Evolutionary conservation across 129 eudicot genomes (phyloP).

Genomic region (Flaveria ramosissima): DNA sequence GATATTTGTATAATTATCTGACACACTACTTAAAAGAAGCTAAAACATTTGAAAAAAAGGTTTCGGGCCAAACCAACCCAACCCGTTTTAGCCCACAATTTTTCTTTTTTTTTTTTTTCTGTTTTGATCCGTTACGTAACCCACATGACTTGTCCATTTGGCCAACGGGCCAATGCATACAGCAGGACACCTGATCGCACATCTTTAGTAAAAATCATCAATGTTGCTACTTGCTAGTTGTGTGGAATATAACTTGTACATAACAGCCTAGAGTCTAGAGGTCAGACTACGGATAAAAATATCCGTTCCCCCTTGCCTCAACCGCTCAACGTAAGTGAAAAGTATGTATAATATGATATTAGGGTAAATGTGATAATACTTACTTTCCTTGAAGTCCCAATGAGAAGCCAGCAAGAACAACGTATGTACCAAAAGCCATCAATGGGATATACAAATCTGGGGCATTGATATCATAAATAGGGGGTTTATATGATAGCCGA

Average conservation of each 20-base stretch:
- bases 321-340: not conserved
- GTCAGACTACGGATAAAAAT: not conserved
- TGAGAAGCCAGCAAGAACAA: conserved; percentile 64
- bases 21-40: not conserved
- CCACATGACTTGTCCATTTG: not conserved
- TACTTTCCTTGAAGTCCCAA: conserved; percentile 77
- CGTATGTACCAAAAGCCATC: conserved; percentile 69
- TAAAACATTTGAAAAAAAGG: not conserved
- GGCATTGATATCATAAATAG: conserved; percentile 72
- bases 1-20: not conserved
- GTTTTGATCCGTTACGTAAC: not conserved
- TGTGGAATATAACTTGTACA: not conserved
- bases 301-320: not conserved
- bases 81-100: not conserved
- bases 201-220: not conserved
- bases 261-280: not conserved
- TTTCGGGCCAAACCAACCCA: not conserved
- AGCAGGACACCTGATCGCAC: not conserved
- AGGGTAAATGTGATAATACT: conserved; percentile 23
- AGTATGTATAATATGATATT: not conserved
- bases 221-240: not conserved
- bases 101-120: not conserved
- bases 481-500: conserved; percentile 70
- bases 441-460: conserved; percentile 71
- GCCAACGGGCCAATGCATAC: not conserved